phyloP scores from a whole-genome alignment of 2,329 filamentous ascomycete genomes.

The Ascochyta viciae-villosae region DNA sequence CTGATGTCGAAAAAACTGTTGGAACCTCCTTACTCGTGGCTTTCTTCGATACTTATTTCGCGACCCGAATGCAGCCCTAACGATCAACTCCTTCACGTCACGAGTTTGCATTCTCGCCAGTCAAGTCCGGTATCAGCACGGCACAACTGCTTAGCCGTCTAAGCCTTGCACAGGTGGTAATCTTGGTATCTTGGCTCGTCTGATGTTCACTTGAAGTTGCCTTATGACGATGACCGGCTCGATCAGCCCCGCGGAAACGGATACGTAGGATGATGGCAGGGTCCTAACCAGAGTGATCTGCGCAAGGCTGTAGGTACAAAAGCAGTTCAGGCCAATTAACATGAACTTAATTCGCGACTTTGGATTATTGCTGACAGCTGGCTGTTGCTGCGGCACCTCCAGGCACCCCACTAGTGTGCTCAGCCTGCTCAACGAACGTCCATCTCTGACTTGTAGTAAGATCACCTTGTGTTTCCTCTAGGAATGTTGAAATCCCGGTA shows the following conservation, averaged over 20 bases:
- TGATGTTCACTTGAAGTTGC: conserved; percentile 15
- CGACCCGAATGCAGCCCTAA: not conserved
- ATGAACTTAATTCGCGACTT: too few species aligned
- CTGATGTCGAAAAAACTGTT: not conserved
- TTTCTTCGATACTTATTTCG: conserved; percentile 2
- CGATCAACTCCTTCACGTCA: conserved; percentile 8
- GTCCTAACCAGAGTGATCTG: conserved; percentile 5
- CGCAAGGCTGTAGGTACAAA: conserved; percentile 3
- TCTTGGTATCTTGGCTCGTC: conserved; percentile 13
- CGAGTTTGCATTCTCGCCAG: not conserved
- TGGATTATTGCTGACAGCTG: not conserved
- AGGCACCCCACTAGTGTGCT: conserved; percentile 4
- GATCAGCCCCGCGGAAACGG: conserved; percentile 6
- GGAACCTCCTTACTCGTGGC: not conserved
- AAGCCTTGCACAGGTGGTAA: conserved; percentile 8
- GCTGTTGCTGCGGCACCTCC: conserved; percentile 7
- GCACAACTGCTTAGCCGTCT: conserved; percentile 9
- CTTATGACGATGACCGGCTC: conserved; percentile 4
- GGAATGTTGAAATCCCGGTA: not conserved
- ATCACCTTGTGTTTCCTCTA: not conserved
- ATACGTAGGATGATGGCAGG: conserved; percentile 1
- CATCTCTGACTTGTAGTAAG: not conserved
- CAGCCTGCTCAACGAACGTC: not conserved
- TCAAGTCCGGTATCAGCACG: not conserved
- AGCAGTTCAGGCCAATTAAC: not conserved